Evolutionary conservation across 208 protist genomes (phyloP).

Genomic region (Wallacemonas sp.): DNA sequence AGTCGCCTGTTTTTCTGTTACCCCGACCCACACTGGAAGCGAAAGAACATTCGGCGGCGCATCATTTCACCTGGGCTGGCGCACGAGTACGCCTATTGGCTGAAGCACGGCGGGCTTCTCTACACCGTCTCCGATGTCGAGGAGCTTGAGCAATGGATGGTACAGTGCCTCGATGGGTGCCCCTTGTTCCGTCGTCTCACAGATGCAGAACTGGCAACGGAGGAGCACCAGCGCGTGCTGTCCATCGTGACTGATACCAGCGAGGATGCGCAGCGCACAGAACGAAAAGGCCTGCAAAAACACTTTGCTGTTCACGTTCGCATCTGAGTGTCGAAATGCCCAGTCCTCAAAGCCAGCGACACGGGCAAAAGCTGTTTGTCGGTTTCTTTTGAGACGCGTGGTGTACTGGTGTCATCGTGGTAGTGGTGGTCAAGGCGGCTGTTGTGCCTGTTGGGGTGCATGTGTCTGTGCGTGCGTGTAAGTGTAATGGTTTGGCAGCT

Average conservation of each 20-base stretch:
- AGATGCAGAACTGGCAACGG: constrained; percentile 50
- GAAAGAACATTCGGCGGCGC: constrained; percentile 95
- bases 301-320: constrained; percentile 81
- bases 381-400: too few species aligned
- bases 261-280: constrained; percentile 86
- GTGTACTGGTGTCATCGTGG: too few species aligned
- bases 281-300: constrained; percentile 78
- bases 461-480: too few species aligned
- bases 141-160: constrained; percentile 93
- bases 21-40: constrained; percentile 98
- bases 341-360: not conserved
- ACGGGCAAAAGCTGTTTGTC: too few species aligned
- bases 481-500: too few species aligned
- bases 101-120: constrained; percentile 91
- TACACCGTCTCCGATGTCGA: constrained; percentile 97
- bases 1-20: constrained; percentile 97
- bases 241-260: constrained; percentile 60
- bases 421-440: too few species aligned
- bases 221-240: constrained; percentile 54
- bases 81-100: constrained; percentile 96
- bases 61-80: constrained; percentile 96
- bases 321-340: constrained; percentile 11
- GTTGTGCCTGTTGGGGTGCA: too few species aligned
- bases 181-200: constrained; percentile 92
- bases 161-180: constrained; percentile 88